phyloP scores from a whole-genome alignment of 108 stramenopile genomes.

The Ochromonas danica region DNA sequence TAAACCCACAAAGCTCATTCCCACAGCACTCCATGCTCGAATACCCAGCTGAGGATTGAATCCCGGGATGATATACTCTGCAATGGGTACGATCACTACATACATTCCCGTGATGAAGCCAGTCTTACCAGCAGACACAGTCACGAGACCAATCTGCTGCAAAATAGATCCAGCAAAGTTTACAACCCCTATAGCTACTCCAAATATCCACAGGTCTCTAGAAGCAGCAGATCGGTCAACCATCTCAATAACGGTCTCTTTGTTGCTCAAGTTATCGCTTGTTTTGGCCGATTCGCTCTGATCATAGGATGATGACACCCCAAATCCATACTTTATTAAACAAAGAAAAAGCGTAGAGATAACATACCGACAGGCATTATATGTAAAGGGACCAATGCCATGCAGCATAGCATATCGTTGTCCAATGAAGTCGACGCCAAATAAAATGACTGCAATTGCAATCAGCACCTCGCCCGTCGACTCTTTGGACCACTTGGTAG shows the following conservation, averaged over 20 bases:
- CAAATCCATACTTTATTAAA: not conserved
- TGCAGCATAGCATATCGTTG: slow-evolving; percentile 31
- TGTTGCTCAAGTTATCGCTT: not conserved
- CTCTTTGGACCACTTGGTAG: not conserved
- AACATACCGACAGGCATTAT: slow-evolving; percentile 31
- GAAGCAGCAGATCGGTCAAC: not conserved
- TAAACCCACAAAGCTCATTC: not conserved
- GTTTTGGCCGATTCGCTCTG: not conserved
- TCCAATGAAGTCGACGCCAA: not conserved
- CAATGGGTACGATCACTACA: slow-evolving; percentile 27
- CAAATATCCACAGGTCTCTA: not conserved
- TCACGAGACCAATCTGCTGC: slow-evolving; percentile 15
- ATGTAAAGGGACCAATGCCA: not conserved
- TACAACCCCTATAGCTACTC: not conserved
- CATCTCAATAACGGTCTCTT: not conserved
- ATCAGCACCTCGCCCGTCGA: not conserved
- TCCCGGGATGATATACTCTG: slow-evolving; percentile 18
- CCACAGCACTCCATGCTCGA: not conserved
- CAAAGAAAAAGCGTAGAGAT: slow-evolving; percentile 21
- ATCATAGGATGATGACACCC: not conserved
- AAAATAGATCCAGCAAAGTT: slow-evolving; percentile 12
- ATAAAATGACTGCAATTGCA: slow-evolving; percentile 11
- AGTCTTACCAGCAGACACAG: slow-evolving; percentile 20
- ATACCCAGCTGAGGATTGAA: not conserved
- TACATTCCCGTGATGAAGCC: slow-evolving; percentile 33